A percentile compares a stretch with the other conserved stretches of the same genome.
These are phyloP conservation scores for Apiospora saccharicola DNA, from an alignment of 2,329 filamentous ascomycete species.

Conservation along the genomic window DNA sequence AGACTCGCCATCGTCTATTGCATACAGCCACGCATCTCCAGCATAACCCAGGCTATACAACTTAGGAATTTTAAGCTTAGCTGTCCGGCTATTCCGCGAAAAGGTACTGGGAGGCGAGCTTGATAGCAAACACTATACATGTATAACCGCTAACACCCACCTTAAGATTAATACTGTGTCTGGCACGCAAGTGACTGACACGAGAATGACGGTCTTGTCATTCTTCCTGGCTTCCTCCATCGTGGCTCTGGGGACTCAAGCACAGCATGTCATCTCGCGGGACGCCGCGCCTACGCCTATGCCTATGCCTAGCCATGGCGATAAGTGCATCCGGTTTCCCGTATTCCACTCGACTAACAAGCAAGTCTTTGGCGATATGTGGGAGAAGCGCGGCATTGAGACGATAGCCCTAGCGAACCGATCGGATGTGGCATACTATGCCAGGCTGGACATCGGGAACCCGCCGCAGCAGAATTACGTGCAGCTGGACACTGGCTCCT, in stretches of 20 bases:
- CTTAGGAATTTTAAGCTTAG: no score
- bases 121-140: background rate
- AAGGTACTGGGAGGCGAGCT: background rate
- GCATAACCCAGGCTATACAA: background rate
- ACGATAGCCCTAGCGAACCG: conserved; percentile 57
- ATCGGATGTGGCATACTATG: conserved; percentile 62
- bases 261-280: conserved; percentile 18
- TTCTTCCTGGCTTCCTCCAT: conserved; percentile 1
- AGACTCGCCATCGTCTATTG: background rate
- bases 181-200: background rate
- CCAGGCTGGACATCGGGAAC: conserved; percentile 59
- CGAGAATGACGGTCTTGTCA: conserved; percentile 6
- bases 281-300: background rate
- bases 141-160: background rate
- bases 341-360: conserved; percentile 53
- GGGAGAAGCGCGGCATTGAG: conserved; percentile 46
- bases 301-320: background rate
- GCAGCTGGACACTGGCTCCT: conserved; percentile 66
- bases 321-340: conserved; percentile 47
- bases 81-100: background rate
- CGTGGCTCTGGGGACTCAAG: conserved; percentile 1
- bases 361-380: conserved; percentile 48
- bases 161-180: background rate
- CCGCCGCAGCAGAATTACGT: conserved; percentile 61
- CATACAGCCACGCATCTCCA: background rate